These are phyloP conservation scores for Fusarium newnesense DNA, from an alignment of 2,329 filamentous ascomycete genomes.

Conservation along the genomic window DNA sequence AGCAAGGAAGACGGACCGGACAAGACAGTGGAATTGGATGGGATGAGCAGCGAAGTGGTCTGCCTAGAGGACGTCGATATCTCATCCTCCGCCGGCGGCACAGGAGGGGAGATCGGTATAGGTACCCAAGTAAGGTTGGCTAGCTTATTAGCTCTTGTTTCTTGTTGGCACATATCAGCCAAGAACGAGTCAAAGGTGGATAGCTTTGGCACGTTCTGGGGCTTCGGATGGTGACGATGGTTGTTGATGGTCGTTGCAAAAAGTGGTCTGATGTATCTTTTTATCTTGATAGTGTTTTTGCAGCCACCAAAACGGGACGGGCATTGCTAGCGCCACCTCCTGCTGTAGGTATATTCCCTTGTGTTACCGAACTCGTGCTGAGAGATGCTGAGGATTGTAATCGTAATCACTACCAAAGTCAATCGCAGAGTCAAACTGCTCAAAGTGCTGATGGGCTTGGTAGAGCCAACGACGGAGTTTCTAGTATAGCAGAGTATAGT, in stretches of 20 bases:
- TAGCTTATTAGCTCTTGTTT: slow-evolving; percentile 8
- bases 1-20: slow-evolving; percentile 36
- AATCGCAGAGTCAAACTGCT: slow-evolving; percentile 6
- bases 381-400: neutral
- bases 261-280: slow-evolving; percentile 32
- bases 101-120: slow-evolving; percentile 5
- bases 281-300: slow-evolving; percentile 19
- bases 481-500: neutral
- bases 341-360: neutral
- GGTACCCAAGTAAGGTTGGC: slow-evolving; percentile 1
- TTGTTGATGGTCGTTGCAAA: slow-evolving; percentile 3
- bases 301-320: slow-evolving; percentile 8
- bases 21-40: slow-evolving; percentile 5
- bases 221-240: slow-evolving; percentile 16
- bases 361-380: neutral
- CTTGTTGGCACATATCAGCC: slow-evolving; percentile 17
- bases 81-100: neutral
- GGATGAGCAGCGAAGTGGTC: slow-evolving; percentile 29
- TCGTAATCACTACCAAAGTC: slow-evolving; percentile 7
- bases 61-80: slow-evolving; percentile 23
- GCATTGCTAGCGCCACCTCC: slow-evolving; percentile 22
- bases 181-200: slow-evolving; percentile 23
- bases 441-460: neutral
- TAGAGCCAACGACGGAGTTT: neutral
- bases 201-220: slow-evolving; percentile 16